A percentile compares a stretch with the other conserved stretches of the same genome.
Conservation (phyloP, 75 land plant species). For the Cunninghamia lanceolata region DNA sequence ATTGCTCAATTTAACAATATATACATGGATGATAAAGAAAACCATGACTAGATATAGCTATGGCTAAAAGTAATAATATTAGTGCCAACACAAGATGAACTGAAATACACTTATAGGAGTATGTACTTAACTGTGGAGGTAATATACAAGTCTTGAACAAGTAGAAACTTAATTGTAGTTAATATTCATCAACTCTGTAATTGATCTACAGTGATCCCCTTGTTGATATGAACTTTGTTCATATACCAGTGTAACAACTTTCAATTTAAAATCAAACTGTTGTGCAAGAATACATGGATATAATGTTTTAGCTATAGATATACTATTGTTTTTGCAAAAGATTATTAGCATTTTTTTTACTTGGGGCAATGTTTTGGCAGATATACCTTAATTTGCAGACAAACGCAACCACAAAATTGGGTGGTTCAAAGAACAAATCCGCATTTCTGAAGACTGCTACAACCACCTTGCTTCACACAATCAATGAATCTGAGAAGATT, state of each 20-base stretch:
- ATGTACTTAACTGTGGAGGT: not conserved
- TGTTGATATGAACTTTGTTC: not conserved
- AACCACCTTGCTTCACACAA: conserved; percentile 48
- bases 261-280: not conserved
- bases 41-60: not conserved
- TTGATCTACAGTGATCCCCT: not conserved
- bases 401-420: conserved; percentile 13
- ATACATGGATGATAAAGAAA: not conserved
- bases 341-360: not conserved
- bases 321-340: not conserved
- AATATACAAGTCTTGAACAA: not conserved
- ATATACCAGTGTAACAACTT: not conserved
- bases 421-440: conserved; percentile 14
- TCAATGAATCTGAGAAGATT: conserved; percentile 54
- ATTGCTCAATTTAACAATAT: not conserved
- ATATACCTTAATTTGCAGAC: conserved; percentile 6
- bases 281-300: not conserved
- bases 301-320: not conserved
- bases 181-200: not conserved
- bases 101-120: not conserved
- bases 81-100: not conserved
- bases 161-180: not conserved
- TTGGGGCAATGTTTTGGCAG: not conserved
- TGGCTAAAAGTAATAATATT: not conserved
- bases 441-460: conserved; percentile 42